phyloP scores from a whole-genome alignment of 2,329 filamentous ascomycete genomes.

The Xylaria sp. region DNA sequence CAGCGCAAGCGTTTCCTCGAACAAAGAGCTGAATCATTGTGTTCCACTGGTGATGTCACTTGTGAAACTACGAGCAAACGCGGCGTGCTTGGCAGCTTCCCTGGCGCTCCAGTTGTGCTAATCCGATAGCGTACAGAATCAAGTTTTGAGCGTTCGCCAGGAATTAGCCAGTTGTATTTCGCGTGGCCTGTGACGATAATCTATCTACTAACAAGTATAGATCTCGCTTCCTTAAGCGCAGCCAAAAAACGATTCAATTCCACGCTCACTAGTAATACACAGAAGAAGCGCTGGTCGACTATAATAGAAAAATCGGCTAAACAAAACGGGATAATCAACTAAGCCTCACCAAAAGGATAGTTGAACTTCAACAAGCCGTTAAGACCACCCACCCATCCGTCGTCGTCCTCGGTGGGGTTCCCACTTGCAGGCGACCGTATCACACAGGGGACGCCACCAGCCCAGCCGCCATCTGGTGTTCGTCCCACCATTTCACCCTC shows the following conservation, averaged over 20 bases:
- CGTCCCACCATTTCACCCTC: constrained; percentile 82
- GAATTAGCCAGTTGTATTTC: not conserved
- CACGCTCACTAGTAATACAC: too few relatives aligned
- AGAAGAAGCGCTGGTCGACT: not conserved
- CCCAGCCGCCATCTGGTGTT: constrained; percentile 46
- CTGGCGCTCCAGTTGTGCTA: not conserved
- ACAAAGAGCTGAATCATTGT: not conserved
- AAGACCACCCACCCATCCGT: constrained; percentile 95
- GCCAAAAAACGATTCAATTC: too few relatives aligned
- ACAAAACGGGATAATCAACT: not conserved
- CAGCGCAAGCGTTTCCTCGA: not conserved
- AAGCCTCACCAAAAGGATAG: constrained; percentile 80
- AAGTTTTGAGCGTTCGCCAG: constrained; percentile 1
- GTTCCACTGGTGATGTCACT: constrained; percentile 25
- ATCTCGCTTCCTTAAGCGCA: not conserved
- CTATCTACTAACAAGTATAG: not conserved
- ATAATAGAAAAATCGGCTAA: not conserved
- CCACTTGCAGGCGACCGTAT: constrained; percentile 69
- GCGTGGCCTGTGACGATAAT: not conserved
- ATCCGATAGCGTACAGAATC: constrained; percentile 5
- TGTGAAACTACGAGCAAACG: not conserved
- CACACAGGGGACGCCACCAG: constrained; percentile 86
- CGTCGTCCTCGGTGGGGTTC: constrained; percentile 70
- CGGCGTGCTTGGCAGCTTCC: constrained; percentile 1
- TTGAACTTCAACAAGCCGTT: constrained; percentile 97